phyloP scores from a whole-genome alignment of 371 early-diverging fungal genomes.

The Syncephalastrum contaminatum region DNA sequence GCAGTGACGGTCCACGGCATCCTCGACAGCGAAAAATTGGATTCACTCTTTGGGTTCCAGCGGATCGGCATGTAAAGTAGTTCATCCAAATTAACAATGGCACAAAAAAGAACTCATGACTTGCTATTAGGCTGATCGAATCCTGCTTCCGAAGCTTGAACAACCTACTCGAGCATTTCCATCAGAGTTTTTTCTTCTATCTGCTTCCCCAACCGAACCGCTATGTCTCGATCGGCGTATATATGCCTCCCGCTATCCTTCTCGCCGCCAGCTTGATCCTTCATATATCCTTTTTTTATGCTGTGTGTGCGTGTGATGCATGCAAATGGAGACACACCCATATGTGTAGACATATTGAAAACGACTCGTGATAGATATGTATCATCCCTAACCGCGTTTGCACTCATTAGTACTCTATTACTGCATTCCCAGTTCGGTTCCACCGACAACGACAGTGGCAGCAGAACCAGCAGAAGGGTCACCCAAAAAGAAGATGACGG shows the following conservation, averaged over 20 bases:
- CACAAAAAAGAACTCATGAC: neutral
- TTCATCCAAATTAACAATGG: neutral
- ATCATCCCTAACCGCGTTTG: slow-evolving; percentile 36
- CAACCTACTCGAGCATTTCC: slow-evolving; percentile 92
- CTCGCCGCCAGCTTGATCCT: slow-evolving; percentile 67
- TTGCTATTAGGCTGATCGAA: slow-evolving; percentile 68
- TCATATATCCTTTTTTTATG: slow-evolving; percentile 53
- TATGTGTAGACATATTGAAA: neutral
- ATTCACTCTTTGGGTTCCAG: slow-evolving; percentile 47
- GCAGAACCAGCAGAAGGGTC: slow-evolving; percentile 7
- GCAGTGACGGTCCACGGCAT: slow-evolving; percentile 76
- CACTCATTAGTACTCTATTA: slow-evolving; percentile 45
- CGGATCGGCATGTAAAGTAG: slow-evolving; percentile 66
- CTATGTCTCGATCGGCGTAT: slow-evolving; percentile 88
- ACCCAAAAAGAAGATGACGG: slow-evolving; percentile 6
- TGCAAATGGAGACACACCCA: neutral
- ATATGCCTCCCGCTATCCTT: slow-evolving; percentile 81
- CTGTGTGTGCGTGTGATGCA: neutral
- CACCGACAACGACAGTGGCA: slow-evolving; percentile 14
- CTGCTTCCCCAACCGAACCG: slow-evolving; percentile 71
- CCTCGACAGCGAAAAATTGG: slow-evolving; percentile 31
- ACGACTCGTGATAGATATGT: neutral
- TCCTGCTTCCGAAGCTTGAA: slow-evolving; percentile 84
- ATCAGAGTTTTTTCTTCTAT: slow-evolving; percentile 96
- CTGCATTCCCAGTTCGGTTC: slow-evolving; percentile 31